A percentile compares a stretch with the other conserved stretches of the same genome.
Evolutionary conservation across 169 alveolate genomes (phyloP).

Genomic region (Plasmodium fragile): DNA sequence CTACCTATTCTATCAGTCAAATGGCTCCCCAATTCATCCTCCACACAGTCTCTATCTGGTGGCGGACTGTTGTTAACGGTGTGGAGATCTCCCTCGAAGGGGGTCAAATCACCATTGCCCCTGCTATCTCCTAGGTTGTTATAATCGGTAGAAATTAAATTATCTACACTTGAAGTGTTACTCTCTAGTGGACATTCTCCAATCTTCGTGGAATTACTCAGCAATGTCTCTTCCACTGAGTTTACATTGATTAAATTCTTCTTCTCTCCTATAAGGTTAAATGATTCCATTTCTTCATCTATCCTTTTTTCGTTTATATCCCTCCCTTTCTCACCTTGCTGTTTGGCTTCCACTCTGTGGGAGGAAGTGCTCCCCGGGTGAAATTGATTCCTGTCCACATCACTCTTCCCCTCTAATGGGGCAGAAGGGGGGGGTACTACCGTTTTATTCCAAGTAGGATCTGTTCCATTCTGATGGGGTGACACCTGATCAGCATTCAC

Average conservation of each 20-base stretch:
- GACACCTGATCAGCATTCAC: not conserved
- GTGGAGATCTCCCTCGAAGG: not conserved
- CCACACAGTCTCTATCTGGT: not conserved
- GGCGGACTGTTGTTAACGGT: not conserved
- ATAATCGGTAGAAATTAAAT: constrained; percentile 6
- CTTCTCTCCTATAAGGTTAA: not conserved
- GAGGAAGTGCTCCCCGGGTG: not conserved
- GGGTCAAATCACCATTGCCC: not conserved
- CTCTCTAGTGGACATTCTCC: constrained; percentile 27
- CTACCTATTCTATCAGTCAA: not conserved
- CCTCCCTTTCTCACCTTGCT: not conserved
- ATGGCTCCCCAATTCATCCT: not conserved
- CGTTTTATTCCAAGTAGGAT: not conserved
- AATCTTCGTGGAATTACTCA: constrained; percentile 35
- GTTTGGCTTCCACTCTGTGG: not conserved
- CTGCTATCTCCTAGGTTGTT: constrained; percentile 8
- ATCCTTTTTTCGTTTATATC: not conserved
- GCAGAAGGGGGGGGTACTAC: not conserved
- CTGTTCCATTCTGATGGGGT: not conserved
- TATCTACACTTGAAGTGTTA: constrained; percentile 31
- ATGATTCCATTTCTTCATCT: not conserved
- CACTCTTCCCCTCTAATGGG: not conserved
- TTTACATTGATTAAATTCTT: not conserved
- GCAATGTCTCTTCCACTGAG: not conserved
- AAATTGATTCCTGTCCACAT: not conserved